Conservation (phyloP, 2,329 filamentous ascomycete species). For the Exophiala calicioides region DNA sequence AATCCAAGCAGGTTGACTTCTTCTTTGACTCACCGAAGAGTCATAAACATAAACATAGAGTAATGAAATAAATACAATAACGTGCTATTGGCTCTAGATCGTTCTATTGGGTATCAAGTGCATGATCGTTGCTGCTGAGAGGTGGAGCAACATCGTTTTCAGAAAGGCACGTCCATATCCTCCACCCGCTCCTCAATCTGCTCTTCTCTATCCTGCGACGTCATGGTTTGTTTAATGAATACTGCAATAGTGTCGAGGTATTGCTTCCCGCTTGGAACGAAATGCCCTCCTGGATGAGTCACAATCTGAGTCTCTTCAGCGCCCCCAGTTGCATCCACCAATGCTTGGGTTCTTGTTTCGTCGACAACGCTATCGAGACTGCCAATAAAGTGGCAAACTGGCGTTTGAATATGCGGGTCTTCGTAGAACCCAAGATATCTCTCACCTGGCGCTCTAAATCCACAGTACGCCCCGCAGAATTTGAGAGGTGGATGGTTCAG, state of each 20-base stretch:
- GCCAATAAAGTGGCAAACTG: slow-evolving; percentile 78
- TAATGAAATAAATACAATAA: neutral
- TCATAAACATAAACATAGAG: no score
- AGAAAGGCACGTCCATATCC: slow-evolving; percentile 71
- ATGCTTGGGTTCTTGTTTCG: slow-evolving; percentile 66
- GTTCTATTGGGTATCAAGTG: slow-evolving; percentile 13
- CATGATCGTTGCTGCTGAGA: neutral
- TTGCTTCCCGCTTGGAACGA: slow-evolving; percentile 79
- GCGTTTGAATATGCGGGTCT: slow-evolving; percentile 69
- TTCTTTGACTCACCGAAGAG: slow-evolving; percentile 8
- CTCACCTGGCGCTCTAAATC: slow-evolving; percentile 67
- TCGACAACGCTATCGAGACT: slow-evolving; percentile 86
- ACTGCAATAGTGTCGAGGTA: slow-evolving; percentile 74
- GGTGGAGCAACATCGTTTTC: slow-evolving; percentile 21
- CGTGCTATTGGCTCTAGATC: slow-evolving; percentile 11
- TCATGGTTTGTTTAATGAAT: slow-evolving; percentile 61
- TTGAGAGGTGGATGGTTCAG: slow-evolving; percentile 58
- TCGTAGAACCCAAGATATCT: slow-evolving; percentile 71
- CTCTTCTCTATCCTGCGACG: slow-evolving; percentile 40
- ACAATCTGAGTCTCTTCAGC: slow-evolving; percentile 57
- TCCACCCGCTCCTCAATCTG: slow-evolving; percentile 59
- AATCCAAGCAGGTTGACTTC: neutral
- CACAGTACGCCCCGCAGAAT: slow-evolving; percentile 76
- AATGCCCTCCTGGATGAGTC: slow-evolving; percentile 86
- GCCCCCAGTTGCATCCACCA: slow-evolving; percentile 66